Evolutionary conservation across 179 eudicot genomes (phyloP).

Genomic region (Patellifolia procumbens): DNA sequence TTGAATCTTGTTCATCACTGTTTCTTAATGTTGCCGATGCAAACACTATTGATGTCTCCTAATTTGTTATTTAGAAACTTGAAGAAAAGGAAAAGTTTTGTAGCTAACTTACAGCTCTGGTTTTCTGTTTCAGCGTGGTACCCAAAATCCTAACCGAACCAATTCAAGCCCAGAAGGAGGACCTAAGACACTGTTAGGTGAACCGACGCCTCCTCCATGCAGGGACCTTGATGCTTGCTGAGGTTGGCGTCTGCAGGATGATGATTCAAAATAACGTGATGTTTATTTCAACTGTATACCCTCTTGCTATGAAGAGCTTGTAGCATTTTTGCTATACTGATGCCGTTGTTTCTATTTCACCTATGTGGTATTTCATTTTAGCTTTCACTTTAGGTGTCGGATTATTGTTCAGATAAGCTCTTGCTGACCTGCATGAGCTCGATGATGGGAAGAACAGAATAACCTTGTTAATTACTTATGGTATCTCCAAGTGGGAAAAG

Average conservation of each 20-base stretch:
- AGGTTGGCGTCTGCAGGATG: conserved; percentile 4
- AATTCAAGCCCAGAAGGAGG: conserved; percentile 89
- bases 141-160: conserved; percentile 73
- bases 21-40: neutral
- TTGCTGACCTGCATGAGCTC: neutral
- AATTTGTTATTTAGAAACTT: neutral
- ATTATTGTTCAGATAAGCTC: conserved; percentile 13
- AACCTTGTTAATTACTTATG: conserved; percentile 10
- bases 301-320: conserved; percentile 25
- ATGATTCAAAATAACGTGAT: conserved; percentile 29
- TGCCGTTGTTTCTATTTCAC: conserved; percentile 4
- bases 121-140: conserved; percentile 65
- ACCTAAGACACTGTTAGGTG: conserved; percentile 78
- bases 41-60: too few species aligned
- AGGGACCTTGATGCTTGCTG: conserved; percentile 95
- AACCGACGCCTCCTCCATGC: conserved; percentile 92
- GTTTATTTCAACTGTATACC: conserved; percentile 25
- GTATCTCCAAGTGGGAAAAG: conserved; percentile 14
- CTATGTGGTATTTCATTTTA: neutral
- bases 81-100: neutral
- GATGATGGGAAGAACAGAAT: conserved; percentile 4
- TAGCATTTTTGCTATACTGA: conserved; percentile 28
- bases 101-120: conserved; percentile 7
- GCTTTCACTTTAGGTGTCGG: conserved; percentile 7
- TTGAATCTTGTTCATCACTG: neutral